Conservation (phyloP, 1,284 basidiomycete genomes). For the Leccinum solheimii region DNA sequence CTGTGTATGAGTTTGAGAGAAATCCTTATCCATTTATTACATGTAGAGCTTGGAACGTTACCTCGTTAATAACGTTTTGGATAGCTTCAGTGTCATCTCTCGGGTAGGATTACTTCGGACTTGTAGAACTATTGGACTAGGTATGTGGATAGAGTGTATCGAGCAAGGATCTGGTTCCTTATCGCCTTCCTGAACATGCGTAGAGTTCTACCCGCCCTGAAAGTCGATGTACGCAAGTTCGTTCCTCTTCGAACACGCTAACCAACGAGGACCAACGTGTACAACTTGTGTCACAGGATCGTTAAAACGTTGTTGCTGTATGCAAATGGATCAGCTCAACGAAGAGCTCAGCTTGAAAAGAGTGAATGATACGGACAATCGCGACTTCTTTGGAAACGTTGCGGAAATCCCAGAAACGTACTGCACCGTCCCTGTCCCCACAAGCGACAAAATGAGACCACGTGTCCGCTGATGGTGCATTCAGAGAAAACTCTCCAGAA, state of each 20-base stretch:
- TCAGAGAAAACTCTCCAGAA: conserved; percentile 1
- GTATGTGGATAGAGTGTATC: conserved; percentile 2
- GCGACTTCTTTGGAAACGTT: conserved; percentile 32
- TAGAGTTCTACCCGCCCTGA: conserved; percentile 1
- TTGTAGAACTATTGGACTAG: not conserved
- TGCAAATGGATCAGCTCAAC: not conserved
- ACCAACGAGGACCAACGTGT: conserved; percentile 33
- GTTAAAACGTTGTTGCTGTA: conserved; percentile 37
- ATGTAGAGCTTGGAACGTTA: no score
- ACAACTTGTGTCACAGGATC: conserved; percentile 42
- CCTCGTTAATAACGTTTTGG: not conserved
- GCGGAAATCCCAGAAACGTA: conserved; percentile 53
- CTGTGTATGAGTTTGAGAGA: conserved; percentile 28
- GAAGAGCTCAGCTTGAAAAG: not conserved
- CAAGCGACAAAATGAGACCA: conserved; percentile 41
- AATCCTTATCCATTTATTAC: not conserved
- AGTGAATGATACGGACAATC: conserved; percentile 28
- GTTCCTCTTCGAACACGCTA: conserved; percentile 40
- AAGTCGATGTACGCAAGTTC: conserved; percentile 26
- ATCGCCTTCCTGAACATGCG: not conserved
- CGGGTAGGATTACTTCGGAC: not conserved
- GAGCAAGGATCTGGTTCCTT: not conserved
- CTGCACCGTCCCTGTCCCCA: conserved; percentile 43
- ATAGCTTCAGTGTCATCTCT: not conserved
- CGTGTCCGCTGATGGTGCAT: conserved; percentile 28